phyloP scores from a whole-genome alignment of 75 land plant genomes.

The Ceratopteris richardii region DNA sequence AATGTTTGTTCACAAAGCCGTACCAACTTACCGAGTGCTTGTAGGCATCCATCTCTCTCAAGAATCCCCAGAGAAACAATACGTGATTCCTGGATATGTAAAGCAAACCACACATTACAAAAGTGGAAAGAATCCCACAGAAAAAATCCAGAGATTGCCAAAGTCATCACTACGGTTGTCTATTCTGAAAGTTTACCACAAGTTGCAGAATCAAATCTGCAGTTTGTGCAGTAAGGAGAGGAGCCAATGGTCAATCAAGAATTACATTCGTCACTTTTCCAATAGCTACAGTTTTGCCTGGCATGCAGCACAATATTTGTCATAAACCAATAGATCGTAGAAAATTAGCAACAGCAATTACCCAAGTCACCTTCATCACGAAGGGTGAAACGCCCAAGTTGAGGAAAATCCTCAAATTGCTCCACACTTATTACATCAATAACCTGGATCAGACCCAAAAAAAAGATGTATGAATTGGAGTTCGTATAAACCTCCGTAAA shows the following conservation, averaged over 20 bases:
- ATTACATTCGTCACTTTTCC: conserved; percentile 34
- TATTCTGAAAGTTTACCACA: conserved; percentile 53
- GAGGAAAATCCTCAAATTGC: conserved; percentile 80
- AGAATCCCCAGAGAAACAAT: no score
- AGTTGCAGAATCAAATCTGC: conserved; percentile 81
- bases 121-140: no score
- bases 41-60: no score
- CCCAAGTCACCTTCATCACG: conserved; percentile 79
- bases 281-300: conserved; percentile 76
- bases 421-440: conserved; percentile 78
- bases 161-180: no score
- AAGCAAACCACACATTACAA: no score
- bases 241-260: no score
- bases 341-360: neutral
- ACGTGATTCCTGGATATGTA: no score
- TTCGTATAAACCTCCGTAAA: neutral
- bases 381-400: conserved; percentile 93
- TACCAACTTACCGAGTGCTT: no score
- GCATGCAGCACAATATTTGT: conserved; percentile 2
- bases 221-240: conserved; percentile 34
- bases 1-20: no score
- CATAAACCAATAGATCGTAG: neutral
- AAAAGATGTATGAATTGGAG: neutral
- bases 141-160: no score
- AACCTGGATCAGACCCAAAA: conserved; percentile 64